Base-by-base conservation (phyloP, 768 basidiomycete genomes). In the Phlegmacium glaucopus region DNA sequence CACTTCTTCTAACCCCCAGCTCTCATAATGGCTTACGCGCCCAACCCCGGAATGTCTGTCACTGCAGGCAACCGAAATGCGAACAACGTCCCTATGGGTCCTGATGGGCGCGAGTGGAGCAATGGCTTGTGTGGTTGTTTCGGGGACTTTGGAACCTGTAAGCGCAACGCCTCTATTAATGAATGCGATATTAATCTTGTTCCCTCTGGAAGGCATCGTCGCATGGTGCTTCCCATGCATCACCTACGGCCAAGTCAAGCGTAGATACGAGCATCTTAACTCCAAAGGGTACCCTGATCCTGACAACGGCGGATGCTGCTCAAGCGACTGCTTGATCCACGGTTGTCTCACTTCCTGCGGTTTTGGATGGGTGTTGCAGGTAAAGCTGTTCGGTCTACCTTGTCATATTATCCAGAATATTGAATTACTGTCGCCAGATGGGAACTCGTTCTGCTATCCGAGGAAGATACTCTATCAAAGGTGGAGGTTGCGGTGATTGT, bases 401-500 rank as follows among this genome's bases (percentile, higher is more conserved):
- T n/a, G n/a, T n/a, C n/a, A n/a, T n/a, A n/a, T n/a, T n/a, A n/a
- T n/a, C n/a, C n/a, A n/a, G n/a, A n/a, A n/a, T n/a, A n/a, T n/a
- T n/a, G n/a, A n/a, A n/a, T n/a, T n/a, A n/a, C n/a, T n/a, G n/a
- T n/a, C n/a, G n/a, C n/a, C 42, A 72, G 65, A 63, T 65, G 53
- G 47, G 48, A 27, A 66, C 58, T 45, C 72, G 78, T 43, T 63
- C 65, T 6, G 57, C 60, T 25, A 55, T 73, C 44, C 73, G 78
- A 39, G 22, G 42, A 10, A 71, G 79, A 28, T 77, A 78, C 58
- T 61, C 61, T 42, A 76, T 81, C 57, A 65, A 66, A 17, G 80
- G 79, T 13, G 63, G 65, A n/a, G 53, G 61, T 9, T 61, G 63
- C 43, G 63, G 64, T 3, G 78, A 79, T 49, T 78, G 72, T 51